These are phyloP conservation scores for Penicillium polonicum DNA, from an alignment of 2,329 filamentous ascomycete genomes.

Conservation along the genomic window DNA sequence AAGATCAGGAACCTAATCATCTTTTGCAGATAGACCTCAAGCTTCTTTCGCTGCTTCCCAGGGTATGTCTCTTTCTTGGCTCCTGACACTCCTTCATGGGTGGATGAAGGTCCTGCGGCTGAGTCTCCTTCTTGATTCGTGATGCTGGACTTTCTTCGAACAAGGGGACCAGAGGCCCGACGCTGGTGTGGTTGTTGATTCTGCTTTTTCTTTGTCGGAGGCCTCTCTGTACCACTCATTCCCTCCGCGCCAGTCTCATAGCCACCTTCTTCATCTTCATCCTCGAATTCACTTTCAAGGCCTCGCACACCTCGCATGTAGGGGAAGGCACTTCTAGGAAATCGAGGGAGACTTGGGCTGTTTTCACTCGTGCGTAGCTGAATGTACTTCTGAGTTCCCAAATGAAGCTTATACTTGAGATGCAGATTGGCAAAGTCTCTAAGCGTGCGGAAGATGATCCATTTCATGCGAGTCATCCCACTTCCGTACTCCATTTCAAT, in stretches of 20 bases:
- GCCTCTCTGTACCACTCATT: slow-evolving; percentile 66
- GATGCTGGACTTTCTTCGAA: slow-evolving; percentile 59
- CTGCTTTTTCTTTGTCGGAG: slow-evolving; percentile 50
- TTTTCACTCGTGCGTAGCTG: slow-evolving; percentile 66
- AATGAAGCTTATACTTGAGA: slow-evolving; percentile 85
- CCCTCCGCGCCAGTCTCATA: slow-evolving; percentile 60
- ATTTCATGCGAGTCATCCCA: slow-evolving; percentile 92
- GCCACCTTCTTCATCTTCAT: slow-evolving; percentile 54
- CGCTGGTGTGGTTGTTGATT: slow-evolving; percentile 31
- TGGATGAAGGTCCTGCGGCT: slow-evolving; percentile 34
- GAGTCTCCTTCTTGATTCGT: slow-evolving; percentile 42
- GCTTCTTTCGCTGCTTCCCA: slow-evolving; percentile 76
- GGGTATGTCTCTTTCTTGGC: slow-evolving; percentile 62
- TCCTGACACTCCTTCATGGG: slow-evolving; percentile 38
- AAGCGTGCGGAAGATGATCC: slow-evolving; percentile 84
- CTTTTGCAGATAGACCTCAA: slow-evolving; percentile 87
- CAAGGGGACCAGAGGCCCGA: slow-evolving; percentile 56
- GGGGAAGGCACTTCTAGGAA: slow-evolving; percentile 84
- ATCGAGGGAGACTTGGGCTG: slow-evolving; percentile 79
- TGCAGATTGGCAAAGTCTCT: slow-evolving; percentile 91
- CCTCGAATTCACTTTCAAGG: slow-evolving; percentile 77
- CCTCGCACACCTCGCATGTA: slow-evolving; percentile 80
- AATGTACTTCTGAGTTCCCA: slow-evolving; percentile 79
- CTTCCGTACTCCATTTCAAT: slow-evolving; percentile 96
- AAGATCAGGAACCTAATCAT: slow-evolving; percentile 98